Percentiles rank a stretch among this genome's conserved stretches.
These are phyloP conservation scores for Allium cepa DNA, from an alignment of 106 monocot species.

Conservation along the genomic window DNA sequence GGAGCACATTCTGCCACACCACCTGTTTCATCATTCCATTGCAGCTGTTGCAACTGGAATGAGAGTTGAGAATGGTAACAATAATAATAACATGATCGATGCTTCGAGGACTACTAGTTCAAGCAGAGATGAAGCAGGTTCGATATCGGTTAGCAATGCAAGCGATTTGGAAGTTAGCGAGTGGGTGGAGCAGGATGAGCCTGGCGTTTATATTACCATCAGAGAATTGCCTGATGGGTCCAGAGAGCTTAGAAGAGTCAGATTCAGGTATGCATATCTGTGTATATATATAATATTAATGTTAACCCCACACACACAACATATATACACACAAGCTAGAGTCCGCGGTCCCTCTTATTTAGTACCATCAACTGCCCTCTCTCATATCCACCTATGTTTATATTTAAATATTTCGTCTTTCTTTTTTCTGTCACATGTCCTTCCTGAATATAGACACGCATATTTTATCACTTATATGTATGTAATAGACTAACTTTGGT, in stretches of 20 bases:
- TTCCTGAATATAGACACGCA: no score
- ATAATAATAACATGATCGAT: constrained; percentile 19
- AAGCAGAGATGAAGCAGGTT: constrained; percentile 63
- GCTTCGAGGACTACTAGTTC: constrained; percentile 75
- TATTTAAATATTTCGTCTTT: no score
- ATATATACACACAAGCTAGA: neutral
- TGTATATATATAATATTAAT: neutral
- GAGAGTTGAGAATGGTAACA: neutral
- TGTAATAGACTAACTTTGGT: no score
- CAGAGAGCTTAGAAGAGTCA: constrained; percentile 80
- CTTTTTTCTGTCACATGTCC: no score
- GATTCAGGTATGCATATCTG: constrained; percentile 82
- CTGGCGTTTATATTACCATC: constrained; percentile 88
- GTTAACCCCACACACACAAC: no score
- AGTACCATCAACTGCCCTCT: no score
- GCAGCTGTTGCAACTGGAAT: neutral
- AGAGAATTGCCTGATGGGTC: constrained; percentile 69
- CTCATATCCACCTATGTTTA: no score
- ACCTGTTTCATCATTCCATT: constrained; percentile 26
- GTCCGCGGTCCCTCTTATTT: no score
- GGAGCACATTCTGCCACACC: constrained; percentile 50
- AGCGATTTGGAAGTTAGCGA: constrained; percentile 61
- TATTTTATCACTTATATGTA: no score
- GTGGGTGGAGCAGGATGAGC: constrained; percentile 97
- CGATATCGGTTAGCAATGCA: constrained; percentile 64